Evolutionary conservation across 768 basidiomycete genomes (phyloP), one percentile per base, ranked within the genome.

Genomic region (Tricholoma sp.): DNA sequence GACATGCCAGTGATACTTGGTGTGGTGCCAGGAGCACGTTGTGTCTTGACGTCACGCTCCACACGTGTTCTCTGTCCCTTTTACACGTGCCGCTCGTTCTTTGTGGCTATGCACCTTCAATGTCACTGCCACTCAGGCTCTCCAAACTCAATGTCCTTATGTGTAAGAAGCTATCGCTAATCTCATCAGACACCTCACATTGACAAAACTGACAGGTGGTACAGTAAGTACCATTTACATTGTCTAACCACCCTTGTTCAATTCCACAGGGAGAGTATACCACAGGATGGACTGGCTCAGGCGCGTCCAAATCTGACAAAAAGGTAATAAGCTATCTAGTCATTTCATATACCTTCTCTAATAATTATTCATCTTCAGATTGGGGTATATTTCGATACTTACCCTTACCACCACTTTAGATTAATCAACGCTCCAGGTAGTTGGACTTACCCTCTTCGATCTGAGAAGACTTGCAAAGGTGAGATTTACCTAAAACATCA

Each of bases 251-350:
- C 51, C 21, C 16, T 31, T 32, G 31, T 50, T 32, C 45, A 61
- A 57, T 59, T 56, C 61, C 57, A 21, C 61, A 76, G 84, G 90
- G 91, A 43, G 91, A 95, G 76, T 96, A 96, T 69, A 96, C 94
- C 60, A 96, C 94, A 52, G 94, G 94, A 69, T 96, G 91, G 90
- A 93, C 91, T 9, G 85, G 84, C 11, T 83, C 88, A 35, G 94
- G 94, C n/a, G 91, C 90, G 43, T 95, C 93, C 14, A 91, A 86
- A 67, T 95, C 93, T 5, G 94, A 96, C 75, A 96, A 96, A 75
- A 97, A 94, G 81, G 91, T 89, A 56, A 55, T 75, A n/a, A 56
- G 11, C 27, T 9, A 31, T 22, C 11, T 24, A 24, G 21, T 35
- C 43, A 27, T 19, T 46, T 34, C 29, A 19, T 19, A 51, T 58